phyloP scores from a whole-genome alignment of 192 early-diverging fungal species.

The Backusella mclennaniae region DNA sequence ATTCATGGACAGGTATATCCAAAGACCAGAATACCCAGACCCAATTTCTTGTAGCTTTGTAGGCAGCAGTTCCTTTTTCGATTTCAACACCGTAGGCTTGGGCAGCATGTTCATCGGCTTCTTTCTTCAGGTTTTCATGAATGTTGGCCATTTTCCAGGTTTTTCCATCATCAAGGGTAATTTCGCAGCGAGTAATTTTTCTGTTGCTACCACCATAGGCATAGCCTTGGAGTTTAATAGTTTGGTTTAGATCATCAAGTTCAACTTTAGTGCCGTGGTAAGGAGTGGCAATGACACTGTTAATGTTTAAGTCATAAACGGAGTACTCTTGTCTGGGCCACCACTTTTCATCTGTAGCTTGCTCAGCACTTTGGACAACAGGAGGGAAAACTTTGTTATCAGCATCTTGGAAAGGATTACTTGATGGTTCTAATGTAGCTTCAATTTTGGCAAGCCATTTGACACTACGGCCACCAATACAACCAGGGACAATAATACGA shows the following conservation, averaged over 20 bases:
- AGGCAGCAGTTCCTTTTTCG: not conserved
- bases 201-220: constrained; percentile 77
- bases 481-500: constrained; percentile 85
- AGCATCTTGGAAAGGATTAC: constrained; percentile 70
- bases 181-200: constrained; percentile 74
- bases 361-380: constrained; percentile 48
- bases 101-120: not conserved
- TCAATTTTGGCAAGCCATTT: constrained; percentile 76
- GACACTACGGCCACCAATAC: constrained; percentile 85
- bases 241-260: not conserved
- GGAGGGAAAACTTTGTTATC: constrained; percentile 90
- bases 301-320: constrained; percentile 78
- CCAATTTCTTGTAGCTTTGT: not conserved
- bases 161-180: constrained; percentile 77
- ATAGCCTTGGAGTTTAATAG: constrained; percentile 65
- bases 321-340: constrained; percentile 63
- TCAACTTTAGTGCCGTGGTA: not conserved
- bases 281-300: constrained; percentile 59
- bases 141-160: constrained; percentile 75
- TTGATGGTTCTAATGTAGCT: constrained; percentile 56
- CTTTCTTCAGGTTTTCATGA: constrained; percentile 20
- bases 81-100: not conserved
- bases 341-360: constrained; percentile 55
- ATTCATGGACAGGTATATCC: constrained; percentile 30
- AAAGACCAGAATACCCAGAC: not conserved